Conservation (phyloP, 2,329 filamentous ascomycete genomes). For the Trichophyton simii region DNA sequence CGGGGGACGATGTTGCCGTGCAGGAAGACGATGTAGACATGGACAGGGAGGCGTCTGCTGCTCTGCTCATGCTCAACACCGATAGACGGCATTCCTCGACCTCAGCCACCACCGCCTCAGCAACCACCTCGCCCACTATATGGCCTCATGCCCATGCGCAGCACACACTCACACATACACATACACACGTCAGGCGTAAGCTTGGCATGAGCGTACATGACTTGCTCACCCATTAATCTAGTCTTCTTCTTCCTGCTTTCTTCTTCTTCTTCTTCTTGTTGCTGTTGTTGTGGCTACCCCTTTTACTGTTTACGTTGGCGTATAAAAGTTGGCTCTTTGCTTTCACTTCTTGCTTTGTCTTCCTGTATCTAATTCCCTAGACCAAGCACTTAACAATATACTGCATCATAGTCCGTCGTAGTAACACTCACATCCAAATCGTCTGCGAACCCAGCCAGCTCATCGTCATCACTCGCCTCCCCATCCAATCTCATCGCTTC, state of each 20-base stretch:
- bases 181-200: conserved; percentile 18
- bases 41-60: conserved; percentile 73
- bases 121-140: conserved; percentile 7
- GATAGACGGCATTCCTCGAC: conserved; percentile 46
- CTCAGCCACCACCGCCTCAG: not conserved
- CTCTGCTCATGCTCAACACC: conserved; percentile 73
- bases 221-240: conserved; percentile 38
- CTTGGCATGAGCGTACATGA: conserved; percentile 45
- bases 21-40: conserved; percentile 37
- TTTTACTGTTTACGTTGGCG: no score
- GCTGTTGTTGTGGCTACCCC: no score
- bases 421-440: no score
- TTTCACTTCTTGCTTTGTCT: no score
- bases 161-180: no score
- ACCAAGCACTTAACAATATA: no score
- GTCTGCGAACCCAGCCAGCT: no score
- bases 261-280: not conserved
- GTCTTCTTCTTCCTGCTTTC: no score
- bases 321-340: no score
- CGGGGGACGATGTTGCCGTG: conserved; percentile 8
- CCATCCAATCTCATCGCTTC: not conserved
- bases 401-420: no score
- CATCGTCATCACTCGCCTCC: not conserved
- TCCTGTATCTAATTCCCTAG: no score
- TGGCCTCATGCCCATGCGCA: conserved; percentile 6